phyloP scores from a whole-genome alignment of 1,284 basidiomycete genomes.

The Athelia psychrophila region DNA sequence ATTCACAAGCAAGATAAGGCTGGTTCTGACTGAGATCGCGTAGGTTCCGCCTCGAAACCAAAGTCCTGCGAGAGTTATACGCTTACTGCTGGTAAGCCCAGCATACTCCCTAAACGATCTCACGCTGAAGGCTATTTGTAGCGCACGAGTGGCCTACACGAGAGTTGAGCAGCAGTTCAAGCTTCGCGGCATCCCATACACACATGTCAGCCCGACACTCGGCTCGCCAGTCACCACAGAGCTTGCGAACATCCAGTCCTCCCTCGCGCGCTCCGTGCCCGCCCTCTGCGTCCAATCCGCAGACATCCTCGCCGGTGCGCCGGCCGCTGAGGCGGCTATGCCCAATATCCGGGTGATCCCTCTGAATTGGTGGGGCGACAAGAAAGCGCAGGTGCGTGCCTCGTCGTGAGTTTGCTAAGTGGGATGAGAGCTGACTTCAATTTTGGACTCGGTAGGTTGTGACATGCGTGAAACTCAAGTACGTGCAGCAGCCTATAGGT shows the following conservation, averaged over 20 bases:
- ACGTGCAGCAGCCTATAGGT: slow-evolving; percentile 80
- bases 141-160: slow-evolving; percentile 87
- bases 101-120: not conserved
- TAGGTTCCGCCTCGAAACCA: slow-evolving; percentile 69
- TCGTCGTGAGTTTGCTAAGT: slow-evolving; percentile 8
- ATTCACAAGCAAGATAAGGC: not conserved
- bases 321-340: slow-evolving; percentile 86
- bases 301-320: slow-evolving; percentile 77
- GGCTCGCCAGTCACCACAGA: slow-evolving; percentile 40
- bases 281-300: slow-evolving; percentile 79
- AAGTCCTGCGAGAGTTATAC: slow-evolving; percentile 70
- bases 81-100: slow-evolving; percentile 72
- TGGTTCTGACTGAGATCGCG: slow-evolving; percentile 2
- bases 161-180: slow-evolving; percentile 89
- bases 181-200: slow-evolving; percentile 74
- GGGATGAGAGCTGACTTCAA: too few relatives aligned
- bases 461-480: slow-evolving; percentile 85
- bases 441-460: slow-evolving; percentile 48
- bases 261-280: slow-evolving; percentile 72
- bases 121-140: slow-evolving; percentile 25
- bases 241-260: slow-evolving; percentile 58
- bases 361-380: slow-evolving; percentile 87
- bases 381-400: slow-evolving; percentile 56
- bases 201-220: slow-evolving; percentile 63
- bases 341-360: slow-evolving; percentile 87